These are phyloP conservation scores for Ascochyta pisi DNA, from an alignment of 2,329 filamentous ascomycete genomes.

Conservation along the genomic window DNA sequence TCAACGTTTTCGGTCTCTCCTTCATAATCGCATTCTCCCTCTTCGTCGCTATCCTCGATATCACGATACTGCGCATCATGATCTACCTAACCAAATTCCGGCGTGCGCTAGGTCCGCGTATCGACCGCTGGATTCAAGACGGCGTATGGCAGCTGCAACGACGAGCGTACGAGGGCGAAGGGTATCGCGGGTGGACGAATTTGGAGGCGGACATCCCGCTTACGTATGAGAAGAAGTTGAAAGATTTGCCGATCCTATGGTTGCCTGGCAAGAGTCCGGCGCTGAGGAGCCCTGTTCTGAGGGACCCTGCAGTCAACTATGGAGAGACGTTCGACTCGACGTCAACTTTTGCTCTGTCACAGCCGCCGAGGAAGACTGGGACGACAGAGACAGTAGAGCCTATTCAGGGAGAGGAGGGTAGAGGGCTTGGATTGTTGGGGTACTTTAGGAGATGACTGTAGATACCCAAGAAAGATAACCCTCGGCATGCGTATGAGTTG, in stretches of 20 bases:
- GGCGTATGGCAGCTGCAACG: constrained; percentile 36
- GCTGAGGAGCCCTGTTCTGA: neutral
- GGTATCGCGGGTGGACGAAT: constrained; percentile 20
- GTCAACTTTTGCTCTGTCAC: neutral
- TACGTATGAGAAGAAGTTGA: constrained; percentile 15
- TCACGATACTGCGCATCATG: constrained; percentile 24
- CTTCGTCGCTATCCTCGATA: constrained; percentile 20
- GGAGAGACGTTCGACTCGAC: neutral
- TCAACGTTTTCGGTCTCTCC: constrained; percentile 31
- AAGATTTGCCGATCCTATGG: constrained; percentile 14
- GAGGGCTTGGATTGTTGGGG: neutral
- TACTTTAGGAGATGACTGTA: too few species aligned
- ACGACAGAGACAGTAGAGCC: neutral
- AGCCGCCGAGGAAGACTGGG: neutral
- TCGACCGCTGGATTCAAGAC: constrained; percentile 38
- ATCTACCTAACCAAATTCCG: constrained; percentile 26
- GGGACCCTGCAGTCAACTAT: constrained; percentile 5
- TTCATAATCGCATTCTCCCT: constrained; percentile 24
- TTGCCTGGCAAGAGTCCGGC: constrained; percentile 8
- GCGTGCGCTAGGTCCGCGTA: constrained; percentile 23
- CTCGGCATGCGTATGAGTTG: too few species aligned
- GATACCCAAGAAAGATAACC: too few species aligned
- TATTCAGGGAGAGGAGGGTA: neutral
- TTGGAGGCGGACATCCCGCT: constrained; percentile 27
- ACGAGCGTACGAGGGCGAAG: constrained; percentile 31